These are phyloP conservation scores for Leishmania amazonensis DNA, from an alignment of 208 protist genomes.

Conservation along the genomic window DNA sequence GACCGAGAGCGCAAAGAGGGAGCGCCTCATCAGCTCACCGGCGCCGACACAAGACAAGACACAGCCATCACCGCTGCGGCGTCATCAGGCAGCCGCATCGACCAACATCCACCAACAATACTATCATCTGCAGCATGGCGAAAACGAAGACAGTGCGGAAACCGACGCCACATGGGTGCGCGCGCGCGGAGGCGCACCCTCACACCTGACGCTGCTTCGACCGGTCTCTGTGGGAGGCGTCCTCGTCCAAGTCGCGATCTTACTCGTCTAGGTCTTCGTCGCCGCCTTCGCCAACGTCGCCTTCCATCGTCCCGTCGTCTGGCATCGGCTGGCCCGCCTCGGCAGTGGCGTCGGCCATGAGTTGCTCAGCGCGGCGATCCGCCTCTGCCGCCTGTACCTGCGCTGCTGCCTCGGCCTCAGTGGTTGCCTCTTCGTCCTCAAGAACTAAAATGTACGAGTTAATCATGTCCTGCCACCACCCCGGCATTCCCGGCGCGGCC, in stretches of 20 bases:
- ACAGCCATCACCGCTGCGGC: background rate
- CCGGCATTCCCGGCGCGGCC: slow-evolving; percentile 25
- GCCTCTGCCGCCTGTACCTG: slow-evolving; percentile 23
- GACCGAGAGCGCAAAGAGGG: background rate
- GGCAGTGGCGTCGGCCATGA: slow-evolving; percentile 22
- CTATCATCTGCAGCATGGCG: background rate
- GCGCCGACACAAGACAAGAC: background rate
- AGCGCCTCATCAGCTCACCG: background rate
- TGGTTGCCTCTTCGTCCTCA: slow-evolving; percentile 33
- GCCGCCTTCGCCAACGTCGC: slow-evolving; percentile 5
- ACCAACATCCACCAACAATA: background rate
- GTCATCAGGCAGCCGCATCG: background rate
- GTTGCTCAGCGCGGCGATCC: slow-evolving; percentile 16
- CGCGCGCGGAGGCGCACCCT: background rate
- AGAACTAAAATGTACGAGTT: slow-evolving; percentile 49
- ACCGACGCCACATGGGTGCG: background rate
- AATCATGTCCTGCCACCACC: slow-evolving; percentile 62
- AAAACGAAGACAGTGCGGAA: background rate
- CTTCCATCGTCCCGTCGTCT: slow-evolving; percentile 25
- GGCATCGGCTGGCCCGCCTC: slow-evolving; percentile 27
- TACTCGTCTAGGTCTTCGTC: background rate
- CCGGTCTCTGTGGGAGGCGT: slow-evolving; percentile 2
- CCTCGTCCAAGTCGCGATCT: slow-evolving; percentile 19
- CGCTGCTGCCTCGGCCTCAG: slow-evolving; percentile 23
- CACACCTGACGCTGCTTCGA: background rate